A percentile compares a stretch with the other conserved stretches of the same genome.
Conservation (phyloP, 805 yeast species). For the Barnettozyma pratensis region DNA sequence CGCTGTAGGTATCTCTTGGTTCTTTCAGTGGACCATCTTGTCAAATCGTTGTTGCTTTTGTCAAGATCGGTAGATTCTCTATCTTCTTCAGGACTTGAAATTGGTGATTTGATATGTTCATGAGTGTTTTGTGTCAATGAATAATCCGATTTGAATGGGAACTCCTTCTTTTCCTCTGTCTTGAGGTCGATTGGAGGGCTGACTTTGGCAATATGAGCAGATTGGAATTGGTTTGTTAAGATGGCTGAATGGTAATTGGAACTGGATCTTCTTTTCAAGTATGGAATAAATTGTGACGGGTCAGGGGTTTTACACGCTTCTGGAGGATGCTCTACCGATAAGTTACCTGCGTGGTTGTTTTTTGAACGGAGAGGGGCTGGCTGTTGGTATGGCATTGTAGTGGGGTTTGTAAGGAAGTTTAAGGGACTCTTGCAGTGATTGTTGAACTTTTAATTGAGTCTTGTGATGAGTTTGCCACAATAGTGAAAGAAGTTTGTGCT, state of each 20-base stretch:
- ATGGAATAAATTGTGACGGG: neutral
- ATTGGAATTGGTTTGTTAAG: constrained; percentile 1
- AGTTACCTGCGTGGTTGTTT: neutral
- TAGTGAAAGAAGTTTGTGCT: too few relatives aligned
- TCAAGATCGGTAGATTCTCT: neutral
- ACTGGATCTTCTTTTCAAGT: constrained; percentile 5
- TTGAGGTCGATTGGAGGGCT: constrained; percentile 1
- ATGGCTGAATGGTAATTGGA: constrained; percentile 6
- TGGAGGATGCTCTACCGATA: constrained; percentile 10
- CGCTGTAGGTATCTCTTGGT: constrained; percentile 11
- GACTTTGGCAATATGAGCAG: constrained; percentile 2
- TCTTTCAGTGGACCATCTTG: constrained; percentile 11
- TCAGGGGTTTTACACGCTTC: constrained; percentile 16
- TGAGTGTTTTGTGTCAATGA: neutral
- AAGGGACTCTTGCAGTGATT: neutral
- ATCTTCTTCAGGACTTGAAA: constrained; percentile 2
- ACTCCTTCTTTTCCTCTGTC: neutral
- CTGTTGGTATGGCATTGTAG: neutral
- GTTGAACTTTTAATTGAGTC: neutral
- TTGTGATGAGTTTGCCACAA: too few relatives aligned
- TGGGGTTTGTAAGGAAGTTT: neutral
- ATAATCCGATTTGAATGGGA: constrained; percentile 5
- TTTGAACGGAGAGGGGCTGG: neutral
- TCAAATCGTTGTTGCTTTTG: neutral
- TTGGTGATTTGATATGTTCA: neutral